phyloP scores from a whole-genome alignment of 441 rosid genomes.

The Erodium texanum region DNA sequence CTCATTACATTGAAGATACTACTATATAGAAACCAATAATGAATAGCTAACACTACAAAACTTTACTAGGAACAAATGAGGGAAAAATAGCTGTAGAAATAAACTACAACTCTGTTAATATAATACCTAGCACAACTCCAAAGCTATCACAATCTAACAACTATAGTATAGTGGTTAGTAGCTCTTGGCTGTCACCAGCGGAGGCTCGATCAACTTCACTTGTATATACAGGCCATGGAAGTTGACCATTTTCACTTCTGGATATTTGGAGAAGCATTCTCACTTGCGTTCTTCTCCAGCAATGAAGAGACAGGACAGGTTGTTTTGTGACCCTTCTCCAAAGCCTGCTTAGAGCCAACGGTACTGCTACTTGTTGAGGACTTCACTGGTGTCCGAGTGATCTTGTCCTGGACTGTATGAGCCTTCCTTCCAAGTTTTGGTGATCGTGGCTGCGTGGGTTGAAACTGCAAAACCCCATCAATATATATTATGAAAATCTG shows the following conservation, averaged over 20 bases:
- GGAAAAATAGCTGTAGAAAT: background rate
- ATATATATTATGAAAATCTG: background rate
- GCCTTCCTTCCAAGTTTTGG: conserved; percentile 42
- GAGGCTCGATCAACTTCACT: no score
- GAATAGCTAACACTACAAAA: background rate
- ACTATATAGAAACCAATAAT: no score
- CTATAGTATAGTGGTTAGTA: conserved; percentile 9
- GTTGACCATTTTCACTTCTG: conserved; percentile 15
- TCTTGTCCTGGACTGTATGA: conserved; percentile 23
- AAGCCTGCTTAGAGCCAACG: conserved; percentile 20
- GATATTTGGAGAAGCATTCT: conserved; percentile 67
- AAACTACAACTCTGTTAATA: background rate
- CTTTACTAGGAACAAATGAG: background rate
- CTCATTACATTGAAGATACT: background rate
- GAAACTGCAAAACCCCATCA: conserved; percentile 27
- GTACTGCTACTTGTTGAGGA: conserved; percentile 25
- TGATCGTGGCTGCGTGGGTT: conserved; percentile 26
- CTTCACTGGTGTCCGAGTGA: conserved; percentile 12
- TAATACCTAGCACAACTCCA: background rate
- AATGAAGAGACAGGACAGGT: conserved; percentile 16
- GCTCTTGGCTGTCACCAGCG: no score
- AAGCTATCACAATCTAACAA: background rate
- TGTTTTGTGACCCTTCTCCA: conserved; percentile 24
- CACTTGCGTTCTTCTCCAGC: conserved; percentile 30
- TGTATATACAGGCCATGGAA: no score